Percentiles rank a stretch among this genome's conserved stretches.
phyloP scores from a whole-genome alignment of 257 asterid genomes.

The Nicotiana tabacum region DNA sequence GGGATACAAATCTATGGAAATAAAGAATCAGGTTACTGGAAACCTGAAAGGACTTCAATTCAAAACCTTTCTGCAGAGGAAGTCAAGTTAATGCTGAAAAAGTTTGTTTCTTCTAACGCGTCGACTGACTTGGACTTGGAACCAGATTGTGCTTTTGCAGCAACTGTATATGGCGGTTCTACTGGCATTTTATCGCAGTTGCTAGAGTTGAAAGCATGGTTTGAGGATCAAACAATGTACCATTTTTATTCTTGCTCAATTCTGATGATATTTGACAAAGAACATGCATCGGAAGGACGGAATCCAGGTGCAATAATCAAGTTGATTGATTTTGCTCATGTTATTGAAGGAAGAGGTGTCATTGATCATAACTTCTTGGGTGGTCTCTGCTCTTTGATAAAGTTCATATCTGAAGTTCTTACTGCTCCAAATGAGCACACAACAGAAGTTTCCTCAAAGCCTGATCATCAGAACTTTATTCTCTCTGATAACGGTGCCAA shows the following conservation, averaged over 20 bases:
- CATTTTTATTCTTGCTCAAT: slow-evolving; percentile 76
- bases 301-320: slow-evolving; percentile 55
- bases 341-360: slow-evolving; percentile 56
- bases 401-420: slow-evolving; percentile 69
- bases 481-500: slow-evolving; percentile 25
- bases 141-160: slow-evolving; percentile 78
- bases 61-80: slow-evolving; percentile 51
- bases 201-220: slow-evolving; percentile 82
- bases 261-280: slow-evolving; percentile 68
- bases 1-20: slow-evolving; percentile 55
- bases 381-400: slow-evolving; percentile 80
- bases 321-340: slow-evolving; percentile 88
- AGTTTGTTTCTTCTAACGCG: slow-evolving; percentile 55
- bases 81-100: slow-evolving; percentile 44
- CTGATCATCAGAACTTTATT: slow-evolving; percentile 26
- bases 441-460: slow-evolving; percentile 24
- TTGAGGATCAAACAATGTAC: slow-evolving; percentile 74
- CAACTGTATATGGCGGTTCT: slow-evolving; percentile 75
- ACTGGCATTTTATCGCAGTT: slow-evolving; percentile 68
- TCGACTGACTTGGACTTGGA: slow-evolving; percentile 21
- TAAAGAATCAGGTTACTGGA: slow-evolving; percentile 54
- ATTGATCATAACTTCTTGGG: slow-evolving; percentile 89
- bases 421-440: slow-evolving; percentile 37
- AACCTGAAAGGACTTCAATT: slow-evolving; percentile 40
- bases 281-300: slow-evolving; percentile 39